phyloP scores from a whole-genome alignment of 2,329 filamentous ascomycete species.

The Incumbomyces lentus region DNA sequence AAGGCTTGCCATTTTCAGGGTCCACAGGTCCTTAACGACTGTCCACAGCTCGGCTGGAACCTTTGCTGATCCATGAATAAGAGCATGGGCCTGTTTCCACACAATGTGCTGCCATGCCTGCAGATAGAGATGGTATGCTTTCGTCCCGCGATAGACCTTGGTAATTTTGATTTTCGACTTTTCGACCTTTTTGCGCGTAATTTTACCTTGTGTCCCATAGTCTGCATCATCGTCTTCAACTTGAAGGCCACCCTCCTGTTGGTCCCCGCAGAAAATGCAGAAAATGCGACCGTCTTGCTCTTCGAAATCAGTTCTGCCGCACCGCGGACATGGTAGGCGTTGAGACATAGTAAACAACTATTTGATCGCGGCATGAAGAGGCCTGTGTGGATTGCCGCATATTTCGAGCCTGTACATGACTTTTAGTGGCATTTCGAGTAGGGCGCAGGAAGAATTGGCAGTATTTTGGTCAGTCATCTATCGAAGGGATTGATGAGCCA shows the following conservation, averaged over 20 bases:
- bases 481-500: too few species aligned
- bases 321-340: constrained; percentile 10
- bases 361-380: neutral
- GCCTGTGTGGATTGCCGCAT: neutral
- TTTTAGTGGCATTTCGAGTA: too few species aligned
- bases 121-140: constrained; percentile 67
- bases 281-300: constrained; percentile 16
- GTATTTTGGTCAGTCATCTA: too few species aligned
- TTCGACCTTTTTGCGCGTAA: constrained; percentile 47
- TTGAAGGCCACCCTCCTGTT: constrained; percentile 13
- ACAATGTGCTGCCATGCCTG: constrained; percentile 77
- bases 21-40: constrained; percentile 77
- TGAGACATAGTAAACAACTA: neutral
- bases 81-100: constrained; percentile 66
- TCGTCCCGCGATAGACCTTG: constrained; percentile 49
- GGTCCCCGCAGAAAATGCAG: constrained; percentile 17
- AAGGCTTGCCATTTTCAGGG: constrained; percentile 56
- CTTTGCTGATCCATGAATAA: constrained; percentile 52
- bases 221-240: constrained; percentile 17
- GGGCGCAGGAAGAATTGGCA: too few species aligned
- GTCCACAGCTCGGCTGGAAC: constrained; percentile 63
- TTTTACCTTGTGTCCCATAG: constrained; percentile 40
- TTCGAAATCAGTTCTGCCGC: constrained; percentile 15
- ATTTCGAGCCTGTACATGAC: too few species aligned
- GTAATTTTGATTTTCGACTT: constrained; percentile 41